Evolutionary conservation across 306 rosid genomes (phyloP).

Genomic region (Lathyrus oleraceus): DNA sequence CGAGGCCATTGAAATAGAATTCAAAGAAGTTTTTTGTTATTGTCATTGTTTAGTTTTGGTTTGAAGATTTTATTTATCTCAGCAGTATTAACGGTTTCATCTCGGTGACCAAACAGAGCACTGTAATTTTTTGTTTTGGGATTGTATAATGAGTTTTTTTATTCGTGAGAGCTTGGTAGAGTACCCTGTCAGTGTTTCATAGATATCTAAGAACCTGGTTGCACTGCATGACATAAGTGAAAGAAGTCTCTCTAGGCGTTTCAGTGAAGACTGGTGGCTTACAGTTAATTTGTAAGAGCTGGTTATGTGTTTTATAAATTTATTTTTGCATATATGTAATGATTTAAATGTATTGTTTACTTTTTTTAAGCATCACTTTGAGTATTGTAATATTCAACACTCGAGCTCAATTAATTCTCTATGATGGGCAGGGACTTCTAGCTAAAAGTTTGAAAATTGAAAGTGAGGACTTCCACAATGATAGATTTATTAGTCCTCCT

Average conservation of each 20-base stretch:
- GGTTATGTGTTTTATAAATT: conserved; percentile 60
- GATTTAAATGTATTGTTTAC: conserved; percentile 22
- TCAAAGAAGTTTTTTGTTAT: conserved; percentile 8
- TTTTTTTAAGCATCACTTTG: conserved; percentile 7
- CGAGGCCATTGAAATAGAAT: conserved; percentile 21
- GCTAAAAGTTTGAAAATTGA: conserved; percentile 33
- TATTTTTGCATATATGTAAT: conserved; percentile 37
- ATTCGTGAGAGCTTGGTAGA: conserved; percentile 70
- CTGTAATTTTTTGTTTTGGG: conserved; percentile 31
- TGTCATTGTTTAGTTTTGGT: conserved; percentile 1
- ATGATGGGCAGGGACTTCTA: conserved; percentile 38
- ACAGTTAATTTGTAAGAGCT: conserved; percentile 97
- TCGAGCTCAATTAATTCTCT: conserved; percentile 36
- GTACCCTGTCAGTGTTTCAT: conserved; percentile 71
- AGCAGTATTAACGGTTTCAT: conserved; percentile 18
- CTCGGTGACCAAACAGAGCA: conserved; percentile 47
- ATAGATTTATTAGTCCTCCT: conserved; percentile 35
- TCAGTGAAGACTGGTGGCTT: conserved; percentile 93
- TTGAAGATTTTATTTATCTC: background rate
- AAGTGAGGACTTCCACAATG: conserved; percentile 24
- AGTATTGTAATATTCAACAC: conserved; percentile 18
- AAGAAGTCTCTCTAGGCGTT: conserved; percentile 97
- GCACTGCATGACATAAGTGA: conserved; percentile 84
- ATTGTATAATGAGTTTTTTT: conserved; percentile 47
- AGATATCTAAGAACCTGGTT: conserved; percentile 84